phyloP scores from a whole-genome alignment of 2,329 filamentous ascomycete species.

The Pezizomycotina sp. region DNA sequence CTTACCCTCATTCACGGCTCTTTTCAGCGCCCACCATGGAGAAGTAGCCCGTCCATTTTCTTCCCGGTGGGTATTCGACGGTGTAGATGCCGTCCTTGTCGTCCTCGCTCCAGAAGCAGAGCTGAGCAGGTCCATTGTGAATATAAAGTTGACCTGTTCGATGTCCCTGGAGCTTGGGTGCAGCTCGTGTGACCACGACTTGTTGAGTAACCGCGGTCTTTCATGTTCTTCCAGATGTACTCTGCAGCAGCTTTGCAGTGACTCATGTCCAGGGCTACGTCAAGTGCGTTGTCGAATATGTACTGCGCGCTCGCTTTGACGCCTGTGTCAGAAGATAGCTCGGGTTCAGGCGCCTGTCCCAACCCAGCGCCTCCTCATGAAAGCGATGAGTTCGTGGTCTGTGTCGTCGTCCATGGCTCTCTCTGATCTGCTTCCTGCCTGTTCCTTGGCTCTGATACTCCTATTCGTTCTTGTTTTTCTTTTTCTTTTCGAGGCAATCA shows the following conservation, averaged over 20 bases:
- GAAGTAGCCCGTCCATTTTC: constrained; percentile 86
- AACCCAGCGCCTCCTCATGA: constrained; percentile 24
- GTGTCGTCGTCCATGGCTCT: constrained; percentile 23
- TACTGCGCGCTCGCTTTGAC: constrained; percentile 70
- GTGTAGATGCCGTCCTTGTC: constrained; percentile 57
- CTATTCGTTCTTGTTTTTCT: neutral
- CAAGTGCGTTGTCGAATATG: constrained; percentile 82
- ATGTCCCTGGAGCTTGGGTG: constrained; percentile 74
- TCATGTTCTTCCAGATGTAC: constrained; percentile 65
- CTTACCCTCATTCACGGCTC: constrained; percentile 72
- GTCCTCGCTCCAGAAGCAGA: constrained; percentile 84
- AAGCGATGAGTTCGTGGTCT: constrained; percentile 24
- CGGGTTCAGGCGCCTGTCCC: constrained; percentile 5
- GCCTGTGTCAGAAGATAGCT: constrained; percentile 50
- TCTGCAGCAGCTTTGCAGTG: constrained; percentile 69
- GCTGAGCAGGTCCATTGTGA: constrained; percentile 91
- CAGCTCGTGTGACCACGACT: constrained; percentile 80
- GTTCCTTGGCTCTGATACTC: neutral
- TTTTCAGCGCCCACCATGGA: constrained; percentile 71
- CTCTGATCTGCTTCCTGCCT: no score
- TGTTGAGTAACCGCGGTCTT: constrained; percentile 63
- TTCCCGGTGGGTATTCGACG: constrained; percentile 61
- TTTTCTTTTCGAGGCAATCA: neutral
- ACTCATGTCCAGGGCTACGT: constrained; percentile 73
- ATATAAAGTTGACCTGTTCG: constrained; percentile 74